phyloP scores from a whole-genome alignment of 345 rosid species.

The Combretum micranthum region DNA sequence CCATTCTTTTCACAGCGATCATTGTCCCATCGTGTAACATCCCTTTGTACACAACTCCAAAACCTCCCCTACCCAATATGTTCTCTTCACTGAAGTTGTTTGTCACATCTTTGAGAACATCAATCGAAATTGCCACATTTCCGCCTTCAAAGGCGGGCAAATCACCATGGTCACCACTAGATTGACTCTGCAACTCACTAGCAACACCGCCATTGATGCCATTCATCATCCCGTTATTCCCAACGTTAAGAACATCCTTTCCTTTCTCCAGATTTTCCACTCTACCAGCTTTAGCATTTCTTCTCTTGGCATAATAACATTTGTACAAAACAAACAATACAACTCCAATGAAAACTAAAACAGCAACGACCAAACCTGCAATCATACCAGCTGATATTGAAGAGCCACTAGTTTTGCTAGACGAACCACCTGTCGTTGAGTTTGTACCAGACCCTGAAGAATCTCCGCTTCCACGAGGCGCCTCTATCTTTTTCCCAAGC shows the following conservation, averaged over 20 bases:
- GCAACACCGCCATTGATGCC: too few relatives aligned
- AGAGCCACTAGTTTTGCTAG: constrained; percentile 16
- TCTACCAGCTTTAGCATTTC: constrained; percentile 20
- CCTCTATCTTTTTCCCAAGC: constrained; percentile 17
- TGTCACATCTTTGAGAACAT: constrained; percentile 65
- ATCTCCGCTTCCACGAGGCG: constrained; percentile 16
- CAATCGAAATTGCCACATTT: constrained; percentile 50
- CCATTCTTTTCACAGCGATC: constrained; percentile 90
- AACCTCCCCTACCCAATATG: constrained; percentile 81
- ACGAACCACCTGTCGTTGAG: background rate
- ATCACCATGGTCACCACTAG: constrained; percentile 41
- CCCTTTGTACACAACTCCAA: constrained; percentile 79
- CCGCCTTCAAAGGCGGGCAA: constrained; percentile 47
- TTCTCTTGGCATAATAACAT: constrained; percentile 26
- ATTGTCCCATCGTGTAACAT: constrained; percentile 71
- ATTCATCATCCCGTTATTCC: constrained; percentile 3
- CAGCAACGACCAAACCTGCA: constrained; percentile 31
- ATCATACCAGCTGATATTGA: constrained; percentile 29
- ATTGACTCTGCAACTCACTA: background rate
- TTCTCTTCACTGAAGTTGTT: constrained; percentile 57
- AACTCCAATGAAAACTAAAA: constrained; percentile 32
- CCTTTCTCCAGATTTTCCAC: constrained; percentile 16
- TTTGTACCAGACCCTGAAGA: background rate
- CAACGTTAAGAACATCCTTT: background rate
- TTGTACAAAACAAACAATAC: constrained; percentile 41